A percentile compares a stretch with the other conserved stretches of the same genome.
phyloP scores from a whole-genome alignment of 1,139 yeast species.

The Candida sp. region DNA sequence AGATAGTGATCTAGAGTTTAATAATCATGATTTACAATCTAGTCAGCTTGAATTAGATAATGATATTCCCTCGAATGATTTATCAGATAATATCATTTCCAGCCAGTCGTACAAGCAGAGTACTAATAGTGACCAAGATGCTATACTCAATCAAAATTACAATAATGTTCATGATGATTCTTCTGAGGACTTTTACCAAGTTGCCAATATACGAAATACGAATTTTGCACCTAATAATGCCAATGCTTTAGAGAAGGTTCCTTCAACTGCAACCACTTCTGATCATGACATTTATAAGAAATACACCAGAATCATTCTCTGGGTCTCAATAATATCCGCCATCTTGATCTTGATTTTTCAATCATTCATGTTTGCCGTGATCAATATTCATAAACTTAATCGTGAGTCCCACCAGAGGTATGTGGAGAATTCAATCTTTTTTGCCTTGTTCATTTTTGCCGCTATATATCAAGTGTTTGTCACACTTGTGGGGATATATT shows the following conservation, averaged over 20 bases:
- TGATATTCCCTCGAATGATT: neutral
- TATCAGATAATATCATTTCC: neutral
- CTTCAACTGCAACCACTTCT: neutral
- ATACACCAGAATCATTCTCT: conserved; percentile 17
- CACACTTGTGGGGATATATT: conserved; percentile 39
- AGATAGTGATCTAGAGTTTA: neutral
- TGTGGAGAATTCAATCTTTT: conserved; percentile 19
- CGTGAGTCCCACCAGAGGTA: conserved; percentile 16
- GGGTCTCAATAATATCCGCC: conserved; percentile 28
- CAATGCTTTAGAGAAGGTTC: neutral
- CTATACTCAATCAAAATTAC: neutral
- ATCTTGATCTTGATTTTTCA: conserved; percentile 26
- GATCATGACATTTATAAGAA: neutral
- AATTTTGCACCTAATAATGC: neutral
- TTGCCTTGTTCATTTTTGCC: conserved; percentile 47
- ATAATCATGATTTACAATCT: neutral
- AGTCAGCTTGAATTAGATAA: neutral
- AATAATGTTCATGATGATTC: neutral
- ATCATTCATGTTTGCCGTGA: conserved; percentile 31
- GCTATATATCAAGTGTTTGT: conserved; percentile 35
- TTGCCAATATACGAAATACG: neutral
- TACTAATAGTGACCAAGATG: neutral
- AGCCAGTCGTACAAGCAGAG: neutral
- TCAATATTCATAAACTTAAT: conserved; percentile 25
- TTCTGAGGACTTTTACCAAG: neutral